Evolutionary conservation across 1,139 yeast species (phyloP).

Genomic region (Yamadazyma membranifaciens): DNA sequence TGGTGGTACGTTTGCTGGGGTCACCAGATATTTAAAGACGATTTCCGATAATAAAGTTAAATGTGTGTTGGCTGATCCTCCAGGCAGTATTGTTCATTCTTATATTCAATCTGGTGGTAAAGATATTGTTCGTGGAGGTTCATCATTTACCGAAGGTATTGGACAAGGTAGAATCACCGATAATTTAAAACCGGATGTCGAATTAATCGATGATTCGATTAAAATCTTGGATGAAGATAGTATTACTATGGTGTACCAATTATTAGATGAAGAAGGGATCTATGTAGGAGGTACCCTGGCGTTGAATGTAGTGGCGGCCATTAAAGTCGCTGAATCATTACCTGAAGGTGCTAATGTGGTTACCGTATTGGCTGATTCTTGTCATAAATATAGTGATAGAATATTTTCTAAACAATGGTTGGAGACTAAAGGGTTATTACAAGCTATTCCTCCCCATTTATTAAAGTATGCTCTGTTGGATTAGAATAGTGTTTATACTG

Average conservation of each 20-base stretch:
- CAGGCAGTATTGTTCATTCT: conserved; percentile 82
- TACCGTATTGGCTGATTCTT: conserved; percentile 83
- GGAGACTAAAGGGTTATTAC: conserved; percentile 61
- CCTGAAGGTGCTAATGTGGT: conserved; percentile 84
- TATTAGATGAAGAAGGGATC: conserved; percentile 86
- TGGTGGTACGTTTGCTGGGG: conserved; percentile 89
- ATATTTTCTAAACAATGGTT: conserved; percentile 79
- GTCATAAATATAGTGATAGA: conserved; percentile 82
- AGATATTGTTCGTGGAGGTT: conserved; percentile 64
- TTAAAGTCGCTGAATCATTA: conserved; percentile 64
- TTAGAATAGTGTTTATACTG: too few species aligned
- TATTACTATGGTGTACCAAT: conserved; percentile 76
- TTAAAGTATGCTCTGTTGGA: conserved; percentile 53
- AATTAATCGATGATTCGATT: conserved; percentile 69
- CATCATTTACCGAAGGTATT: conserved; percentile 91
- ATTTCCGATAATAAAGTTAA: conserved; percentile 52
- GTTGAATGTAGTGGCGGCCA: conserved; percentile 80
- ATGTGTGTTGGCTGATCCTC: conserved; percentile 84
- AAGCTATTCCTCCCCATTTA: conserved; percentile 67
- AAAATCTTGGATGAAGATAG: conserved; percentile 72
- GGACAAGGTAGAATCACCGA: conserved; percentile 93
- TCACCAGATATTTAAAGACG: conserved; percentile 70
- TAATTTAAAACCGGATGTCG: conserved; percentile 72
- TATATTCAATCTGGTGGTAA: conserved; percentile 69
- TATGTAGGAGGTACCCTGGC: conserved; percentile 90